These are phyloP conservation scores for Discostella stelligera DNA, from an alignment of 352 stramenopile genomes.

Conservation along the genomic window DNA sequence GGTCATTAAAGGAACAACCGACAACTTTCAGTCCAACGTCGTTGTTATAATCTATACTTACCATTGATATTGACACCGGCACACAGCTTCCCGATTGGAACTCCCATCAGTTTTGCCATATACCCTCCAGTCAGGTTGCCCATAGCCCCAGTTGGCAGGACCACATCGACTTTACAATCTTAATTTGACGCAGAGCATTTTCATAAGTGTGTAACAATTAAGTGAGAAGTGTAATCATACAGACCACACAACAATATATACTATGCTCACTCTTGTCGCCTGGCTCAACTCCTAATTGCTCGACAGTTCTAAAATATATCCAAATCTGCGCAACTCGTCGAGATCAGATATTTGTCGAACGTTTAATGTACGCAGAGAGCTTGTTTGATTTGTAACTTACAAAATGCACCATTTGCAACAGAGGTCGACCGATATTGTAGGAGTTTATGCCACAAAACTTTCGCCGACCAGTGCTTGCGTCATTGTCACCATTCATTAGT, in stretches of 20 bases:
- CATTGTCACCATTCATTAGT: slow-evolving; percentile 24
- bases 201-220: background rate
- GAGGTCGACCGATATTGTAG: slow-evolving; percentile 82
- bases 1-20: background rate
- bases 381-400: slow-evolving; percentile 19
- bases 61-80: slow-evolving; percentile 77
- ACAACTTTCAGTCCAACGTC: background rate
- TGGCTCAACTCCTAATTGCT: slow-evolving; percentile 40
- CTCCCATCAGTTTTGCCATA: slow-evolving; percentile 75
- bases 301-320: slow-evolving; percentile 74
- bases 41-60: slow-evolving; percentile 6
- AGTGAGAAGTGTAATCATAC: background rate
- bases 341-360: background rate
- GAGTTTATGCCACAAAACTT: slow-evolving; percentile 76
- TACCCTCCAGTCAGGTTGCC: slow-evolving; percentile 75
- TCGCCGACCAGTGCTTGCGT: slow-evolving; percentile 12
- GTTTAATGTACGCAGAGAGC: background rate
- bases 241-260: background rate
- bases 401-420: slow-evolving; percentile 82
- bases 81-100: slow-evolving; percentile 67
- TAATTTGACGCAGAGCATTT: slow-evolving; percentile 2
- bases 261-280: slow-evolving; percentile 34
- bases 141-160: slow-evolving; percentile 82
- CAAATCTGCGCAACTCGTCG: slow-evolving; percentile 45
- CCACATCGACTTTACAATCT: slow-evolving; percentile 63